Base-by-base conservation (phyloP, 2,329 filamentous ascomycete species). In the Thelonectria blattea region DNA sequence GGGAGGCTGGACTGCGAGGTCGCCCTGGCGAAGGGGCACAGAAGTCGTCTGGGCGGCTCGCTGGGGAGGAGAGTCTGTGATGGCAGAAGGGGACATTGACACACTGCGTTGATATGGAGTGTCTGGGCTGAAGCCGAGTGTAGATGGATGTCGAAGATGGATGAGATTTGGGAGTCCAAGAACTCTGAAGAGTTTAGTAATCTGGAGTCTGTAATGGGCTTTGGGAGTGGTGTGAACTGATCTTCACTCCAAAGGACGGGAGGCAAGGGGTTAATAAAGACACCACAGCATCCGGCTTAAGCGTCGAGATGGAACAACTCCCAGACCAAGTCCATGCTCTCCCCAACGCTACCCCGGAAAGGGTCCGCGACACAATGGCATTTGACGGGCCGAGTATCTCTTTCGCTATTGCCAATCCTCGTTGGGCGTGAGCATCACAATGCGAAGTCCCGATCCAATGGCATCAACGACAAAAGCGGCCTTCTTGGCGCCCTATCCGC, bases 31-130 rank as follows among this genome's bases (percentile, higher is more conserved):
- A 42, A 73, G 68, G 56, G 76, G 72, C 46, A 77, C 72, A 54
- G 66, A 48, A 60, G 48, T 58, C 52, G 59, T 71, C 67, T 79
- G 76, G 50, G 73, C 73, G 67, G 79, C 75, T 63, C 81, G 80
- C 68, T 77, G 76, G 54, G 74, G 74, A 52, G 81, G 79, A 46
- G 81, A 80, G 65, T 82, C 77, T 65, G 81, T 79, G 70, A 85
- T 79, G 61, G 85, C 85, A 67, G 85, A 86, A 63, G 86, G 86
- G 66, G 85, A 81, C 86, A 88, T 88, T 74, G 68, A 64, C 69
- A 71, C 68, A 65, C 68, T 61, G 52, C 47, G 56, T 56, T 34
- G 42, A 45, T 50, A 60, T 65, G 56, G 42, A 39, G 42, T 50
- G 39, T 63, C 48, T 47, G 49, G 58, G 30, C 52, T 54, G 27